Percentiles rank a stretch among this genome's conserved stretches.
Evolutionary conservation across 495 filamentous ascomycete genomes (phyloP).

Genomic region (Lasiosphaeria ovina): DNA sequence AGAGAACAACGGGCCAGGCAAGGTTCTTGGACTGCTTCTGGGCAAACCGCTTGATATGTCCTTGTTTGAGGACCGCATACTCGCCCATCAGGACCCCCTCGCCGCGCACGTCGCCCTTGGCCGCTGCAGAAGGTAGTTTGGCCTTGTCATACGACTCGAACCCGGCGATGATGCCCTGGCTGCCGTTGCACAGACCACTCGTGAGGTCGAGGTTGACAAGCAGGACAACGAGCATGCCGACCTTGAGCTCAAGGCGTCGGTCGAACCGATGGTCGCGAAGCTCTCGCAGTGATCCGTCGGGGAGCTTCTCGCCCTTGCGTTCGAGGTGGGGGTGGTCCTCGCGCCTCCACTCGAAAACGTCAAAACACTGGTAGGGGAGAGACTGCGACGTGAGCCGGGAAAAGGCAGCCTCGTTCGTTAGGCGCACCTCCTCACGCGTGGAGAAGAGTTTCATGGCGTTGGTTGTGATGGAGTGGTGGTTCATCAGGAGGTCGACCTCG

Average conservation of each 20-base stretch:
- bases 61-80: conserved; percentile 44
- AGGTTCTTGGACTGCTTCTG: conserved; percentile 20
- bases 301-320: conserved; percentile 58
- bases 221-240: conserved; percentile 87
- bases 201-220: conserved; percentile 84
- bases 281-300: conserved; percentile 64
- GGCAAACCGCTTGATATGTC: conserved; percentile 32
- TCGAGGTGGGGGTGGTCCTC: conserved; percentile 59
- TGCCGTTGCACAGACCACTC: conserved; percentile 81
- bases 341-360: conserved; percentile 58
- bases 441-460: conserved; percentile 50
- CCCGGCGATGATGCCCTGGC: conserved; percentile 74
- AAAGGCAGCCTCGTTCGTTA: conserved; percentile 40
- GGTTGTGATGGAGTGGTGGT: conserved; percentile 40
- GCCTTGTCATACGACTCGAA: conserved; percentile 66
- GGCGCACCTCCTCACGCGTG: conserved; percentile 38
- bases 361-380: conserved; percentile 68
- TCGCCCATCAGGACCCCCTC: conserved; percentile 22
- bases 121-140: conserved; percentile 38
- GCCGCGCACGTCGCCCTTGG: conserved; percentile 16
- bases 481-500: conserved; percentile 45
- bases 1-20: conserved; percentile 75
- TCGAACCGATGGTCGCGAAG: conserved; percentile 53
- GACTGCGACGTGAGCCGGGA: conserved; percentile 32
- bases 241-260: conserved; percentile 65